Evolutionary conservation across 345 rosid species (phyloP).

Genomic region (Populus ilicifolia): DNA sequence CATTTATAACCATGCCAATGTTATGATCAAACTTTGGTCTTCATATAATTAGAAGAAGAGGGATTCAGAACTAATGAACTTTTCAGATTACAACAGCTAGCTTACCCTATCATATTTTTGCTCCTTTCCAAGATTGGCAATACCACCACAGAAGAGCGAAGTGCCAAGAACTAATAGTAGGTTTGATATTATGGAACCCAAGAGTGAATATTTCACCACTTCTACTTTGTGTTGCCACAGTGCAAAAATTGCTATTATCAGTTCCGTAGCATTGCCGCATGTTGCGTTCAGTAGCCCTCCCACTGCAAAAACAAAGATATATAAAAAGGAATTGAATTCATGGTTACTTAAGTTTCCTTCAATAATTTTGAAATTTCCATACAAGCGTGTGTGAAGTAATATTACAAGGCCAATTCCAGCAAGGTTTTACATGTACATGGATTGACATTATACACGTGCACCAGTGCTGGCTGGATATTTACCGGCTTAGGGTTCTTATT

Average conservation of each 20-base stretch:
- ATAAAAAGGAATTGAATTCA: background rate
- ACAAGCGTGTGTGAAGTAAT: background rate
- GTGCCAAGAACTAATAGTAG: conserved; percentile 90
- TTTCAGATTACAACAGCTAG: background rate
- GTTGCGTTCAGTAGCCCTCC: conserved; percentile 93
- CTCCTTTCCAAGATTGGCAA: conserved; percentile 55
- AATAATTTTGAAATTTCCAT: background rate
- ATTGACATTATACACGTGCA: no score
- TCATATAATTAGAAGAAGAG: background rate
- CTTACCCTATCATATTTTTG: conserved; percentile 83
- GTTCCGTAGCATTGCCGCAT: conserved; percentile 91
- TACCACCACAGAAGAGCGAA: conserved; percentile 86
- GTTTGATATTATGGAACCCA: conserved; percentile 86
- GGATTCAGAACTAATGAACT: background rate
- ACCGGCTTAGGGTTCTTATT: no score
- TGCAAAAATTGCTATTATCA: conserved; percentile 81
- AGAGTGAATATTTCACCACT: conserved; percentile 77
- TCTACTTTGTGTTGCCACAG: conserved; percentile 51
- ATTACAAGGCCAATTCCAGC: background rate
- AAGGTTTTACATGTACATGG: background rate
- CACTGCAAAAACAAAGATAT: conserved; percentile 37
- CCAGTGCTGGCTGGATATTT: no score
- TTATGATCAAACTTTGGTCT: background rate
- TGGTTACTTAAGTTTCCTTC: background rate
- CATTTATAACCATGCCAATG: background rate